These are phyloP conservation scores for Terana coerulea DNA, from an alignment of 768 basidiomycete genomes.

Conservation along the genomic window DNA sequence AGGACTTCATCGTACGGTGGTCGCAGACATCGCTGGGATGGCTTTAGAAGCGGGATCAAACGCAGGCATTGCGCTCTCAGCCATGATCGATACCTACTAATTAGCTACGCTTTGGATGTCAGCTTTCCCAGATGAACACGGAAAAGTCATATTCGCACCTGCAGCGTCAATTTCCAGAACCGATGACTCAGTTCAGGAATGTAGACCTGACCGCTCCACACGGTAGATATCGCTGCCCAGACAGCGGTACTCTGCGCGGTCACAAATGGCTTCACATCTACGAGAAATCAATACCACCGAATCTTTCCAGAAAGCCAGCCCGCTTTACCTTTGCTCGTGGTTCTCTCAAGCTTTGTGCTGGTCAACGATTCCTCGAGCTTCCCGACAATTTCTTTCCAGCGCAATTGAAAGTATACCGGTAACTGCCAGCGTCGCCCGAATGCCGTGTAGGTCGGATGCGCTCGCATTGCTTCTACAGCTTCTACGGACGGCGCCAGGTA, in stretches of 20 bases:
- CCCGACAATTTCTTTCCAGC: slow-evolving; percentile 91
- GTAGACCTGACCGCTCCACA: slow-evolving; percentile 87
- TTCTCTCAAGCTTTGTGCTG: slow-evolving; percentile 38
- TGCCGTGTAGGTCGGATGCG: slow-evolving; percentile 61
- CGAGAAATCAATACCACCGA: background rate
- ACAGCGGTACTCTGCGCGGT: slow-evolving; percentile 63
- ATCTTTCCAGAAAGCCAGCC: background rate
- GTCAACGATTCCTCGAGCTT: slow-evolving; percentile 68
- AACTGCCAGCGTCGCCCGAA: slow-evolving; percentile 94
- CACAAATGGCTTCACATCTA: slow-evolving; percentile 38
- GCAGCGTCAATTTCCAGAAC: slow-evolving; percentile 90
- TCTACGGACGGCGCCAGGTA: slow-evolving; percentile 72
- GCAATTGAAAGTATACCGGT: slow-evolving; percentile 93
- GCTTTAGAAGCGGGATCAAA: slow-evolving; percentile 36
- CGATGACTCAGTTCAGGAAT: slow-evolving; percentile 77
- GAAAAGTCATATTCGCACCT: slow-evolving; percentile 46
- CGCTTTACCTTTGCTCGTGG: slow-evolving; percentile 38
- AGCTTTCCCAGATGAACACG: background rate
- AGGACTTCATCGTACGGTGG: slow-evolving; percentile 19
- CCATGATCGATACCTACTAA: slow-evolving; percentile 80
- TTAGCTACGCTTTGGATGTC: slow-evolving; percentile 44
- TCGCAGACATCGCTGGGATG: slow-evolving; percentile 29
- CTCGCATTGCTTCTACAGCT: slow-evolving; percentile 68
- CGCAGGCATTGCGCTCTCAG: slow-evolving; percentile 50
- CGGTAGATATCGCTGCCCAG: slow-evolving; percentile 69